Evolutionary conservation across 1,284 basidiomycete species (phyloP).

Genomic region (Trametes sp.): DNA sequence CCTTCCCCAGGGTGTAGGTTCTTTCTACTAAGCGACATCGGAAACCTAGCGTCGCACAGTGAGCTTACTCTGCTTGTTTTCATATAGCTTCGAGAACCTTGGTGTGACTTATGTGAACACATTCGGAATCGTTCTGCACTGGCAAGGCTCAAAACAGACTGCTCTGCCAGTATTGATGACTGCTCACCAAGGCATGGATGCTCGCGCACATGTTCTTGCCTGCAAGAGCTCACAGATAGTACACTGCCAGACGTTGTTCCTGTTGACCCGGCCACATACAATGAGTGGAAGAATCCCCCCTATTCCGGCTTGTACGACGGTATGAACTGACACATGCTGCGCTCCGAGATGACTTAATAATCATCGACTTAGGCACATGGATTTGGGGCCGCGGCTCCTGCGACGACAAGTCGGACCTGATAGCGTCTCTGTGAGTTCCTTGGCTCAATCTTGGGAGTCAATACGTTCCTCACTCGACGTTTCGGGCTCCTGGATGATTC

Average conservation of each 20-base stretch:
- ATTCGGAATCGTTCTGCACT: conserved; percentile 69
- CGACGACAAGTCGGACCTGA: conserved; percentile 69
- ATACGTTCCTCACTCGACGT: not conserved
- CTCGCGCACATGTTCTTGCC: not conserved
- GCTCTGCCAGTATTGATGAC: conserved; percentile 71
- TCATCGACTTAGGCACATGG: conserved; percentile 43
- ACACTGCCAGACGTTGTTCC: conserved; percentile 65
- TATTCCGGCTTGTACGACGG: conserved; percentile 47
- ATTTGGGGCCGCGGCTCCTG: conserved; percentile 71
- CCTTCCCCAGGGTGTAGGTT: conserved; percentile 51
- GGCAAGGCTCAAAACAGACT: conserved; percentile 59
- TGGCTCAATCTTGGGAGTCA: too few species aligned
- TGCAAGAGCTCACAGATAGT: not conserved
- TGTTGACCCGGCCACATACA: conserved; percentile 56
- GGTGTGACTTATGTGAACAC: conserved; percentile 65
- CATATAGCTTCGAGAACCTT: conserved; percentile 55
- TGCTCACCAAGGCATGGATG: conserved; percentile 65
- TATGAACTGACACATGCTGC: conserved; percentile 7
- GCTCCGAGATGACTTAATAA: not conserved
- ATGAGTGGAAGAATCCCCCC: conserved; percentile 54
- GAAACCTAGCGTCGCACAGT: not conserved
- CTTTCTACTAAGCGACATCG: not conserved
- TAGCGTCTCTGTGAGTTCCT: conserved; percentile 59
- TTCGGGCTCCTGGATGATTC: too few species aligned
- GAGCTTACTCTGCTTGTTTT: not conserved